Base-by-base conservation (phyloP, 768 basidiomycete species). In the Amyloporia xantha region DNA sequence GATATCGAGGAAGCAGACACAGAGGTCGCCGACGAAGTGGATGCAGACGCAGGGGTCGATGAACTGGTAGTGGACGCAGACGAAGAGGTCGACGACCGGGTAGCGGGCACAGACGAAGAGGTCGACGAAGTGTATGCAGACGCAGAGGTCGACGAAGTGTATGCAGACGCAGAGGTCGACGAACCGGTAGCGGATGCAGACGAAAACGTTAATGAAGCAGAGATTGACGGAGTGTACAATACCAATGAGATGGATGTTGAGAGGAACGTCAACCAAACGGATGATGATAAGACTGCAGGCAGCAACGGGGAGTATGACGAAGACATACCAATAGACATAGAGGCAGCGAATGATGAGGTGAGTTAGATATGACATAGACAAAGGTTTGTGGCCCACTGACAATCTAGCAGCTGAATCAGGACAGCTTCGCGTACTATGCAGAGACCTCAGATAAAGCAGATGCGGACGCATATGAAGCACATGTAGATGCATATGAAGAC, bases 11-110 rank as follows among this genome's bases (percentile, higher is more conserved):
- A 52, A 50, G 17, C 48, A 49, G 44, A 41, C 48, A 41, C 45
- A 21, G 36, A 44, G 11, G 40, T 65, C 62, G 48, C 66, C 59
- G 43, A 63, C 57, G 43, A 58, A 52, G 48, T 65, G 44, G 51
- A 65, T 43, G 47, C 33, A 35, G 33, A 35, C 9, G 33, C 33
- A 35, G 33, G 9, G 33, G 33, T 10, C 33, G 33, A 35, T 35
- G 10, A n/a, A 35, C 9, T n/a, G 9, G 33, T 10, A 35, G 37
- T 17, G 15, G 37, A 5, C 37, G 37, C 37, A 39, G 37, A 39
- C 6, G 37, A n/a, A 5, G 37, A 15, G 21, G 37, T 5, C 37
- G 21, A 15, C 15, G 37, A 35, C 33, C 10, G 5, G 37, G 37
- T 15, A 6, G 37, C 7, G 5, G 15, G 5, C n/a, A 15, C 5